Conservation (phyloP, 2,329 filamentous ascomycete species). For the Trichoderma hamatum region DNA sequence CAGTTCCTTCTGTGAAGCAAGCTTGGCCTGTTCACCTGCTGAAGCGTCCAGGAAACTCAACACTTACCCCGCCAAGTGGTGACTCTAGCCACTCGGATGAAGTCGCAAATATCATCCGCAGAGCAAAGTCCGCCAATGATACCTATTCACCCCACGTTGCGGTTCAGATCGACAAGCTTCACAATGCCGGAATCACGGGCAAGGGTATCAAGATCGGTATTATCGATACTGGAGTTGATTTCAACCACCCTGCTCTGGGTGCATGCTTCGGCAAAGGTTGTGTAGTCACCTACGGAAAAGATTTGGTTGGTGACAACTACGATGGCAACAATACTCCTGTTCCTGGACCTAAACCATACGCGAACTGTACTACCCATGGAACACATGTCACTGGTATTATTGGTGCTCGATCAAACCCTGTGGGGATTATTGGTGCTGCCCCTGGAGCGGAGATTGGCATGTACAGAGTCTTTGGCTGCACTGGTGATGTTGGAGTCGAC, state of each 20-base stretch:
- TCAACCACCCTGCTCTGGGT: conserved; percentile 50
- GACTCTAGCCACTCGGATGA: conserved; percentile 34
- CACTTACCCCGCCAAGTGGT: conserved; percentile 46
- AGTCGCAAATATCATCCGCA: background rate
- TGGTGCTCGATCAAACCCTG: conserved; percentile 42
- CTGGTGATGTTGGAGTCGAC: conserved; percentile 39
- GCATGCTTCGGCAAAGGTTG: conserved; percentile 51
- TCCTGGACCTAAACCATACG: conserved; percentile 43
- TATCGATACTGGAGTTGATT: conserved; percentile 56
- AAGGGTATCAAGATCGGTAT: conserved; percentile 57
- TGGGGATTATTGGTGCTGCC: conserved; percentile 45
- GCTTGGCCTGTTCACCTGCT: conserved; percentile 49
- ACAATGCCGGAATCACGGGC: conserved; percentile 51
- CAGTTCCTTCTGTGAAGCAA: conserved; percentile 50
- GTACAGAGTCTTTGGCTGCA: conserved; percentile 44
- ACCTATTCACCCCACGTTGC: conserved; percentile 49
- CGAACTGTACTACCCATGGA: conserved; percentile 46
- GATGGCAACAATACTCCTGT: conserved; percentile 37
- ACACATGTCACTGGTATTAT: conserved; percentile 52
- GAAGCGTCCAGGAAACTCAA: conserved; percentile 29
- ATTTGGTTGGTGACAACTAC: conserved; percentile 46
- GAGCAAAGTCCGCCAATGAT: background rate
- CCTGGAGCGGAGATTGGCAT: conserved; percentile 44
- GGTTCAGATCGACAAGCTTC: conserved; percentile 59
- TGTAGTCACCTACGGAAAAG: conserved; percentile 48